Percentiles rank a stretch among this genome's conserved stretches.
Evolutionary conservation across 208 protist species (phyloP).

Genomic region (Acanthamoeba lenticulata): DNA sequence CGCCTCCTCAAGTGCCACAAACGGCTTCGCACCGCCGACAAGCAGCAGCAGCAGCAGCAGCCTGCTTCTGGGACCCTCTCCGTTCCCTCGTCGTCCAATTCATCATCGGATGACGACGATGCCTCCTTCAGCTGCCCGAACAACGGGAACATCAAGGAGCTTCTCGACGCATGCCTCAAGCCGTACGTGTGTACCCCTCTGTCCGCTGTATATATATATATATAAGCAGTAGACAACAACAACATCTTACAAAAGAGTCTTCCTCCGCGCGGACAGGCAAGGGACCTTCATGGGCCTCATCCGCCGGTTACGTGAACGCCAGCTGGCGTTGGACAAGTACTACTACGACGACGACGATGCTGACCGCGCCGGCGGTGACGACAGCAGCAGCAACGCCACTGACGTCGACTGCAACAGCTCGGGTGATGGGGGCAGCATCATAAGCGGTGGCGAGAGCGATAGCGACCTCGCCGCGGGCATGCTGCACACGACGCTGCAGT

Average conservation of each 20-base stretch:
- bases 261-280: too few species aligned
- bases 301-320: not conserved
- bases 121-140: too few species aligned
- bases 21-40: not conserved
- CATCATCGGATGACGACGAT: not conserved
- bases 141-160: not conserved
- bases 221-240: not conserved
- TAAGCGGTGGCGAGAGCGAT: not conserved
- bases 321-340: not conserved
- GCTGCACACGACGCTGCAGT: too few species aligned
- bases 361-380: too few species aligned
- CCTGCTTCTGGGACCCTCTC: not conserved
- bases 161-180: not conserved
- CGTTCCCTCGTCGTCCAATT: not conserved
- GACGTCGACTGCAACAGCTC: too few species aligned
- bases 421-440: too few species aligned
- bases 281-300: not conserved
- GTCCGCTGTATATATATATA: too few species aligned
- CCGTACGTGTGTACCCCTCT: too few species aligned
- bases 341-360: not conserved
- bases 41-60: not conserved
- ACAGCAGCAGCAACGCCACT: not conserved
- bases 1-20: not conserved
- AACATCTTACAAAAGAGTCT: not conserved
- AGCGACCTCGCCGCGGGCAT: too few species aligned